Evolutionary conservation across 2,329 filamentous ascomycete genomes (phyloP).

Genomic region (Aspergillus fructus): DNA sequence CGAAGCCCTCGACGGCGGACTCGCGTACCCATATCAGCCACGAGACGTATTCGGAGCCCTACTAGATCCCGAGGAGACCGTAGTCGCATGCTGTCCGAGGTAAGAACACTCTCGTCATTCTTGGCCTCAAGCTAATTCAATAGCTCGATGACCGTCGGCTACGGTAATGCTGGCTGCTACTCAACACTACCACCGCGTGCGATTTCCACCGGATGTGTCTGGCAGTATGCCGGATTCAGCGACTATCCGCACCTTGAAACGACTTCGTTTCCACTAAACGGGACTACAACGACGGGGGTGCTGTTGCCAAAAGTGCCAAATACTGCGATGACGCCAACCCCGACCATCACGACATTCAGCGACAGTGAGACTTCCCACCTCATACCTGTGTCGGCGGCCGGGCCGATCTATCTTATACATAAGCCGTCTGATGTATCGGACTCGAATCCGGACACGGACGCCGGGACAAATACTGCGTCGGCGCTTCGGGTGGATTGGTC

Average conservation of each 20-base stretch:
- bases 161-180: not conserved
- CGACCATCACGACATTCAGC: not conserved
- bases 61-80: not conserved
- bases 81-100: not conserved
- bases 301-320: not conserved
- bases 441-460: no score
- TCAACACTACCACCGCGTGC: not conserved
- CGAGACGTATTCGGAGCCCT: not conserved
- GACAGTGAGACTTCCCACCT: not conserved
- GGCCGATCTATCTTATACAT: not conserved
- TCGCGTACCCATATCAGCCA: not conserved
- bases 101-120: not conserved
- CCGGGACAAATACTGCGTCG: no score
- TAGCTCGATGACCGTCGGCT: not conserved
- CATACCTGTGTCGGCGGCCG: not conserved
- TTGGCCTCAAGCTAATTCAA: not conserved
- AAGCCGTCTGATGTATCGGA: not conserved
- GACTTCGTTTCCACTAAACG: not conserved
- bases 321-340: not conserved
- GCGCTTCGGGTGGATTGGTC: no score
- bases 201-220: not conserved
- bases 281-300: not conserved
- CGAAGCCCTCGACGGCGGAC: not conserved
- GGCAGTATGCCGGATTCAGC: no score
- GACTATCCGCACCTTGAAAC: no score